Base-by-base conservation (phyloP, 768 basidiomycete genomes). In the Lentinula boryana region DNA sequence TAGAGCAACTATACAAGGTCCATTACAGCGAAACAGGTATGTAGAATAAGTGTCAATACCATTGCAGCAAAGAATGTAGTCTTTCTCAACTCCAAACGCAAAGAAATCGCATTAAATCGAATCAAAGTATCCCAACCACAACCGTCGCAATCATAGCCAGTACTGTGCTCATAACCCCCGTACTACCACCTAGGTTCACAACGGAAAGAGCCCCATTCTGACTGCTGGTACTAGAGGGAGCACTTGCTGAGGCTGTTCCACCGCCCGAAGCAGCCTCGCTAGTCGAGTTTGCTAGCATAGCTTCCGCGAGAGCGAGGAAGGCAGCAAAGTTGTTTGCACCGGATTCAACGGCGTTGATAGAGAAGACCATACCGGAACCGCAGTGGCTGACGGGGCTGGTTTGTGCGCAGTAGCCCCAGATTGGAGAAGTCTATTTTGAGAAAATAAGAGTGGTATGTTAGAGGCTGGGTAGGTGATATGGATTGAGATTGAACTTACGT, bases 401-500 rank as follows among this genome's bases (percentile, higher is more conserved):
- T 65, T 86, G 84, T 0, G 74, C 74, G 67, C 86, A 86, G 73
- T 80, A 86, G 3, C 76, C 80, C 84, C 82, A 86, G 67, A 85
- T 78, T 3, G 84, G 83, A 6, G 73, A 67, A 32, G 78, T 80
- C 78, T 75, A 16, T 18, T 27, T 31, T 27, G 46, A 54, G 27
- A 35, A 18, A 58, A 50, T 33, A 13, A 38, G 48, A 48, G 9
- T 58, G 33, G 35, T n/a, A 7, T 49, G 16, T 41, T n/a, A 51
- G 32, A 46, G n/a, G 15, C 44, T 41, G 21, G 8, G 23, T 27
- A 27, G 3, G 3, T 27, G 31, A 38, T n/a, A 36, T 46, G 38
- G 41, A 53, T 48, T 36, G 33, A 21, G 23, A 12, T 38, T 13
- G 23, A 9, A 69, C 68, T 32, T 62, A 68, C 75, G 63, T 84